phyloP scores from a whole-genome alignment of 129 eudicot species.

The Cynara cardunculus region DNA sequence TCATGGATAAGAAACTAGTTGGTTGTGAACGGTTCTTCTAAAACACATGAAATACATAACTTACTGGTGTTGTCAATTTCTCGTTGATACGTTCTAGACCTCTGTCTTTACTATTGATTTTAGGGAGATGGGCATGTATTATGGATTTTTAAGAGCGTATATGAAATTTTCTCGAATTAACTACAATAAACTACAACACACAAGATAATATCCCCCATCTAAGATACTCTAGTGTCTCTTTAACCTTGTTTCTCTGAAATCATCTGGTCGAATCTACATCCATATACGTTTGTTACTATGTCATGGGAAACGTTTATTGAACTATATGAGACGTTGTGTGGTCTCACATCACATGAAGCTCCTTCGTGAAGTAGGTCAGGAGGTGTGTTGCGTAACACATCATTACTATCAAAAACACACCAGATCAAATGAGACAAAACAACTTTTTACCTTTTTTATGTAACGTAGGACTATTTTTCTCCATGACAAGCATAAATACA shows the following conservation, averaged over 20 bases:
- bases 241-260: background rate
- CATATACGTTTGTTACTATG: background rate
- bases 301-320: background rate
- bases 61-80: background rate
- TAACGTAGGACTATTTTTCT: background rate
- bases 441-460: background rate
- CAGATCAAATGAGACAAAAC: background rate
- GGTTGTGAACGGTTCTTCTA: too few relatives aligned
- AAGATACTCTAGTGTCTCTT: background rate
- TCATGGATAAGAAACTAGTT: background rate
- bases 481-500: background rate
- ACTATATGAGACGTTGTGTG: background rate
- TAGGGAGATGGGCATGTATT: background rate
- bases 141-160: background rate
- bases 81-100: background rate
- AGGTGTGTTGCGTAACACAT: background rate
- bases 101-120: background rate
- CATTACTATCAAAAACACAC: too few relatives aligned
- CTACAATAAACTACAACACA: background rate
- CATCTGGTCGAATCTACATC: background rate
- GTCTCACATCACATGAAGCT: background rate
- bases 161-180: background rate
- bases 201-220: background rate
- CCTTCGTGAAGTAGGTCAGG: background rate
- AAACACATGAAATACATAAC: background rate